These are phyloP conservation scores for Carex scoparia DNA, from an alignment of 176 grass and related monocot species.

Conservation along the genomic window DNA sequence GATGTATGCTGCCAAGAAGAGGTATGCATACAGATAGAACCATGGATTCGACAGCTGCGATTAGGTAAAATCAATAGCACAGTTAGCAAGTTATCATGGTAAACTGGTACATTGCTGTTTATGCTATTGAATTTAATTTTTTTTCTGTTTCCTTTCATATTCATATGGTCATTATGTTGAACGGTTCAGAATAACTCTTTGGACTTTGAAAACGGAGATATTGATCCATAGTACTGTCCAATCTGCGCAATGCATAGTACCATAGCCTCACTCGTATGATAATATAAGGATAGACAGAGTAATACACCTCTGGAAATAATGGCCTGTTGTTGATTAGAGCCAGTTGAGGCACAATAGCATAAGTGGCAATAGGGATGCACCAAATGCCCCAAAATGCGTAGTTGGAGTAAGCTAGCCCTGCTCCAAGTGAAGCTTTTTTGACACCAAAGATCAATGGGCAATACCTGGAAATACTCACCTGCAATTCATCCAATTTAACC, in stretches of 20 bases:
- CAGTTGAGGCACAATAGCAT: conserved; percentile 35
- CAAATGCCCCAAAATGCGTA: conserved; percentile 26
- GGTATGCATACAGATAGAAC: conserved; percentile 46
- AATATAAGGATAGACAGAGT: background rate
- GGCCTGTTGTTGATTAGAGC: conserved; percentile 28
- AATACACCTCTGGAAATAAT: conserved; percentile 33
- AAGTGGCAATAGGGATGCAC: conserved; percentile 23
- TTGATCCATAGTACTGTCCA: too few relatives aligned
- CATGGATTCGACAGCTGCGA: conserved; percentile 33
- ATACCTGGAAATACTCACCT: conserved; percentile 30
- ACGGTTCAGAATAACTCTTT: too few relatives aligned
- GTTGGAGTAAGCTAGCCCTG: conserved; percentile 16
- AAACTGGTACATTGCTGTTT: background rate
- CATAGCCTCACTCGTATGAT: background rate
- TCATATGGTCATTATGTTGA: too few relatives aligned
- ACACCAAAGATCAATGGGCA: conserved; percentile 25
- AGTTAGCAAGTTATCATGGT: background rate
- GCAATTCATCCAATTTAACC: background rate
- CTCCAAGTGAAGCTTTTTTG: conserved; percentile 10
- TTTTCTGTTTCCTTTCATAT: too few relatives aligned
- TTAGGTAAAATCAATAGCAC: background rate
- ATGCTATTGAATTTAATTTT: background rate
- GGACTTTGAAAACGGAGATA: too few relatives aligned
- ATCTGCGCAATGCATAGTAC: too few relatives aligned
- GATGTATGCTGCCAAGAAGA: conserved; percentile 35